Evolutionary conservation across 192 early-diverging fungal species (phyloP).

Genomic region (Coemansia sp.): DNA sequence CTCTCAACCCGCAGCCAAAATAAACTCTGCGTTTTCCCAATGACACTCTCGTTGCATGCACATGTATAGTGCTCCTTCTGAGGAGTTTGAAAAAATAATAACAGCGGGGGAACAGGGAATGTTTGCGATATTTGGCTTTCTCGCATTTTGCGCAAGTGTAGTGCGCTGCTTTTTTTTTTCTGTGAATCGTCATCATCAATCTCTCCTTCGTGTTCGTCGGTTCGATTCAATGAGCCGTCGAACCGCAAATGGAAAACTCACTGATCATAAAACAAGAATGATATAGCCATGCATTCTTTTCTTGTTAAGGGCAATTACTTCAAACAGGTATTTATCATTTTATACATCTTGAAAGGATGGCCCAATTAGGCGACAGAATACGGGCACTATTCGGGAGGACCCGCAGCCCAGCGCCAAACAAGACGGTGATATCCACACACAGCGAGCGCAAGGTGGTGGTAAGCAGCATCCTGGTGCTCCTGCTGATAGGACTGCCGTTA

Average conservation of each 20-base stretch:
- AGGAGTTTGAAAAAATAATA: slow-evolving; percentile 13
- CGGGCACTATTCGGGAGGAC: slow-evolving; percentile 23
- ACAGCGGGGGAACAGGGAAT: too few relatives aligned
- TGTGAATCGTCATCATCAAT: slow-evolving; percentile 11
- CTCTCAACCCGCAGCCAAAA: not conserved
- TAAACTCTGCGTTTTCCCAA: not conserved
- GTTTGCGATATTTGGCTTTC: slow-evolving; percentile 3
- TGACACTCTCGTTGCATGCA: slow-evolving; percentile 26
- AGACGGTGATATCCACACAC: slow-evolving; percentile 37
- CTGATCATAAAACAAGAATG: too few relatives aligned
- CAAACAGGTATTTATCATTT: too few relatives aligned
- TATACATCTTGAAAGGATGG: not conserved
- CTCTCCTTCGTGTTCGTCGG: too few relatives aligned
- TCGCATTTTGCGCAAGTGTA: slow-evolving; percentile 8
- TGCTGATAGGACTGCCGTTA: slow-evolving; percentile 45
- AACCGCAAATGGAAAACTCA: too few relatives aligned
- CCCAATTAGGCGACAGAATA: slow-evolving; percentile 22
- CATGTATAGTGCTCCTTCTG: slow-evolving; percentile 36
- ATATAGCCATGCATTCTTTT: not conserved
- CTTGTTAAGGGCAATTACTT: too few relatives aligned
- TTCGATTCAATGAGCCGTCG: too few relatives aligned
- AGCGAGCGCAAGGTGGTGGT: slow-evolving; percentile 44
- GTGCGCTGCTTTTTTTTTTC: slow-evolving; percentile 12
- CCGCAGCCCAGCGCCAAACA: slow-evolving; percentile 10
- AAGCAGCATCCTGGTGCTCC: slow-evolving; percentile 31